A percentile compares a stretch with the other conserved stretches of the same genome.
These are phyloP conservation scores for Xylaria sp. DNA, from an alignment of 2,329 filamentous ascomycete genomes.

Conservation along the genomic window DNA sequence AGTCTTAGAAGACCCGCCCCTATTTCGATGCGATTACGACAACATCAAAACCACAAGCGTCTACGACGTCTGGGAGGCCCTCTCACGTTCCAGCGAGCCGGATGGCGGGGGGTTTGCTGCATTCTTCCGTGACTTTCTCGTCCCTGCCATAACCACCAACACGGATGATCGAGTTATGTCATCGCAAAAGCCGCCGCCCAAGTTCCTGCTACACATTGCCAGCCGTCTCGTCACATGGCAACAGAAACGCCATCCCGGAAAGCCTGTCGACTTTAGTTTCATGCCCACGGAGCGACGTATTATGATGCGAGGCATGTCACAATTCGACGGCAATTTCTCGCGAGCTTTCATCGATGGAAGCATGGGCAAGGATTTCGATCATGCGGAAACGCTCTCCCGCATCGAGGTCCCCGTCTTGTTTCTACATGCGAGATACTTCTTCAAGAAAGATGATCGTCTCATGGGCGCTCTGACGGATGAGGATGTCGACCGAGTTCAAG, in stretches of 20 bases:
- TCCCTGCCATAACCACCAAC: not conserved
- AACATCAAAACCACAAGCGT: slow-evolving; percentile 19
- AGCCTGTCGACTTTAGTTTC: slow-evolving; percentile 24
- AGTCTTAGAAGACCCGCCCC: slow-evolving; percentile 24
- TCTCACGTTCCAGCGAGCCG: slow-evolving; percentile 16
- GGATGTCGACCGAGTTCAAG: slow-evolving; percentile 19
- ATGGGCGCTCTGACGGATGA: slow-evolving; percentile 25
- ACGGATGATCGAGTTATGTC: not conserved
- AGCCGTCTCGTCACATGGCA: slow-evolving; percentile 1
- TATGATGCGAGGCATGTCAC: slow-evolving; percentile 25
- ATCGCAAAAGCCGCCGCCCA: slow-evolving; percentile 2
- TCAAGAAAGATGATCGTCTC: slow-evolving; percentile 3
- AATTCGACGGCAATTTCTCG: slow-evolving; percentile 31
- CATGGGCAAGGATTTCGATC: slow-evolving; percentile 26
- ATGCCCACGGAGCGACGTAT: slow-evolving; percentile 22
- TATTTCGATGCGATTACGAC: slow-evolving; percentile 24
- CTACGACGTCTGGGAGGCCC: slow-evolving; percentile 19
- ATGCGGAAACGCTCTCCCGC: slow-evolving; percentile 20
- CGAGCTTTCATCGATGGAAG: slow-evolving; percentile 25
- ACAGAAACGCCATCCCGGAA: not conserved
- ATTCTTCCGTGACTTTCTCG: not conserved
- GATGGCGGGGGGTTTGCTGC: not conserved
- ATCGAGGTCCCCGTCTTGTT: slow-evolving; percentile 25
- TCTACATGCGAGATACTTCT: slow-evolving; percentile 2
- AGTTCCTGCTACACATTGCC: not conserved